Base-by-base conservation (phyloP, 306 rosid species). In the Corylus avellana region DNA sequence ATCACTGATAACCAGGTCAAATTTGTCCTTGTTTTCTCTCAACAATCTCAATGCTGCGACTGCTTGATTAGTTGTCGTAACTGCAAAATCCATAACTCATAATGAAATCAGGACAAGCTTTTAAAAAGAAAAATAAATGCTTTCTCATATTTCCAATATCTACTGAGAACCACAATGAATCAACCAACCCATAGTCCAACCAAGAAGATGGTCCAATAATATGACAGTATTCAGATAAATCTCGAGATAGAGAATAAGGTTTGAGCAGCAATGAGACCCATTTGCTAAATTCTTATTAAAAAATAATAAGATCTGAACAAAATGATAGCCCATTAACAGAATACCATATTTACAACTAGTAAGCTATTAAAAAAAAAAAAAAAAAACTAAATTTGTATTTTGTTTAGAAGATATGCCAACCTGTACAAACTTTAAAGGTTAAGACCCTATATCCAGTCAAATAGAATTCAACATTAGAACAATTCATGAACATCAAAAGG, bases 1-100 rank as follows among this genome's bases (percentile, higher is more conserved):
- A 81, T 93, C 99, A 74, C 98, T 96, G 86, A 93, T 96, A 66
- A 96, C 99, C 64, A 96, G 87, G 84, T 96, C 99, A 82, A 91
- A 96, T 81, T 55, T 87, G 87, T 91, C 82, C 78, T 75, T 91
- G 90, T 96, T 92, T 63, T 90, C 98, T 89, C 98, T 91, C 83
- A 96, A 84, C 89, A 93, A 55, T 74, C 72, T 71, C 87, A 96
- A 87, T n/a, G 99, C 99, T 29, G 70, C 83, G 72, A 77, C 76
- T 75, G 99, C 99, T 83, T 93, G 94, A 81, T 59, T 96, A 4
- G 93, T 93, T 1, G 97, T 85, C 20, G 97, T 96, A 47, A 96
- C 99, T 96, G 93, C 90, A 90, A 66, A 81, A 85, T 39, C 80
- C 73, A 71, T 49, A 46, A 70, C 63, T 39, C 80, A 83, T 49